These are phyloP conservation scores for Hordeum pubiflorum DNA, from an alignment of 202 grass and related monocot species.

Conservation along the genomic window DNA sequence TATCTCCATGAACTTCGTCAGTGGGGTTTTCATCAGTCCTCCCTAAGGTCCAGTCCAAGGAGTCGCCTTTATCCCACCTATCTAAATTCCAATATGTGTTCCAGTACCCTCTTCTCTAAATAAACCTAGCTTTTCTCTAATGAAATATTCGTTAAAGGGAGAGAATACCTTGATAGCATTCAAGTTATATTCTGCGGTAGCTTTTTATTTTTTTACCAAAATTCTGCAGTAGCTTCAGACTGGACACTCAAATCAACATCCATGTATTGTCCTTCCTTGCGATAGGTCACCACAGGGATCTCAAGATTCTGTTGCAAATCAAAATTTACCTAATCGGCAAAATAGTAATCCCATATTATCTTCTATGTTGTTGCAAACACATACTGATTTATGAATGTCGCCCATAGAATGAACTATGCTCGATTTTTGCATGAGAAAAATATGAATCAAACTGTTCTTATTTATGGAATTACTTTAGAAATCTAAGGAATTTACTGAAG, in stretches of 20 bases:
- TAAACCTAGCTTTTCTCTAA: constrained; percentile 61
- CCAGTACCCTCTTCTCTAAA: constrained; percentile 67
- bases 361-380: too few species aligned
- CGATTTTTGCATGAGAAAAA: too few species aligned
- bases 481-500: too few species aligned
- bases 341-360: too few species aligned
- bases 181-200: too few species aligned
- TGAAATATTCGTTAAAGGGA: constrained; percentile 83
- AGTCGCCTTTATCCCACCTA: constrained; percentile 65
- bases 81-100: constrained; percentile 95
- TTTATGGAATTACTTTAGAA: too few species aligned
- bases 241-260: constrained; percentile 75
- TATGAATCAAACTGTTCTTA: too few species aligned
- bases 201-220: too few species aligned
- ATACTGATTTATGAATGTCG: too few species aligned
- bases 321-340: too few species aligned
- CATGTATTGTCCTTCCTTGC: constrained; percentile 72
- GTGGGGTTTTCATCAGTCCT: constrained; percentile 35
- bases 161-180: constrained; percentile 72
- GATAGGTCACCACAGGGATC: constrained; percentile 74
- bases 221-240: constrained; percentile 48
- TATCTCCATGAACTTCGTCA: constrained; percentile 39
- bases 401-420: too few species aligned
- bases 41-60: constrained; percentile 56
- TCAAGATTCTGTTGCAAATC: constrained; percentile 66